These are phyloP conservation scores for Venturia carpophila DNA, from an alignment of 2,329 filamentous ascomycete species.

Conservation along the genomic window DNA sequence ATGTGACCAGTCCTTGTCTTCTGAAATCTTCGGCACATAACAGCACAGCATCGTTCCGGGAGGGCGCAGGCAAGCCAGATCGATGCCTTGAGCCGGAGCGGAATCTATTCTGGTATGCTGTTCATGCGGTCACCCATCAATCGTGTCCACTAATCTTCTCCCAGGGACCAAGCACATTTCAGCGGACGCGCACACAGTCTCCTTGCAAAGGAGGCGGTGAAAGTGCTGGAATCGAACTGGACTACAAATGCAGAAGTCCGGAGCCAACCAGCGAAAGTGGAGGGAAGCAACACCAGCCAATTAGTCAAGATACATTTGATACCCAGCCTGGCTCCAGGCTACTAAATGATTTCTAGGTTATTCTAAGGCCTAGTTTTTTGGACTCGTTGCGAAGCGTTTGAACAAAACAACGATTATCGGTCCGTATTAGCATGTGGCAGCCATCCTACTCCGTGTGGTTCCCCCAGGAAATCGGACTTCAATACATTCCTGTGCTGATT, in stretches of 20 bases:
- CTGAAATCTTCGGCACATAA: neutral
- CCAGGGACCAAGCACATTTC: slow-evolving; percentile 31
- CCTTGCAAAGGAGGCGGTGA: slow-evolving; percentile 31
- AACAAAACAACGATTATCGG: neutral
- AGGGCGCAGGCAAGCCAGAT: neutral
- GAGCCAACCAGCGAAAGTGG: slow-evolving; percentile 19
- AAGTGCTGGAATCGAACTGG: slow-evolving; percentile 27
- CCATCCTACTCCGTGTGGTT: neutral
- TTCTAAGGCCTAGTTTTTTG: neutral
- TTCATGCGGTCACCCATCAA: slow-evolving; percentile 27
- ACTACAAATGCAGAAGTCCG: slow-evolving; percentile 27
- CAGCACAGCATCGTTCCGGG: neutral
- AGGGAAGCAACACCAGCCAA: slow-evolving; percentile 1
- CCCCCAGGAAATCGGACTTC: neutral
- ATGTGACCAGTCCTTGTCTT: slow-evolving; percentile 29
- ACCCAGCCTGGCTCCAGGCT: slow-evolving; percentile 15
- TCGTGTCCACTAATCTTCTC: slow-evolving; percentile 21
- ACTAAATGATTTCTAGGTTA: slow-evolving; percentile 2
- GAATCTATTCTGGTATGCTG: slow-evolving; percentile 27
- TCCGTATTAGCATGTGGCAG: neutral
- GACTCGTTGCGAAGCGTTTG: neutral
- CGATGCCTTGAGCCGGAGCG: slow-evolving; percentile 22
- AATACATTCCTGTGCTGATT: slow-evolving; percentile 6
- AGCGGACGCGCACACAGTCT: slow-evolving; percentile 30
- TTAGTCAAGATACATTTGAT: slow-evolving; percentile 8